Evolutionary conservation across 1,284 basidiomycete species (phyloP), one percentile per base, ranked within the genome.

Genomic region (Cystobasidium pallidum): DNA sequence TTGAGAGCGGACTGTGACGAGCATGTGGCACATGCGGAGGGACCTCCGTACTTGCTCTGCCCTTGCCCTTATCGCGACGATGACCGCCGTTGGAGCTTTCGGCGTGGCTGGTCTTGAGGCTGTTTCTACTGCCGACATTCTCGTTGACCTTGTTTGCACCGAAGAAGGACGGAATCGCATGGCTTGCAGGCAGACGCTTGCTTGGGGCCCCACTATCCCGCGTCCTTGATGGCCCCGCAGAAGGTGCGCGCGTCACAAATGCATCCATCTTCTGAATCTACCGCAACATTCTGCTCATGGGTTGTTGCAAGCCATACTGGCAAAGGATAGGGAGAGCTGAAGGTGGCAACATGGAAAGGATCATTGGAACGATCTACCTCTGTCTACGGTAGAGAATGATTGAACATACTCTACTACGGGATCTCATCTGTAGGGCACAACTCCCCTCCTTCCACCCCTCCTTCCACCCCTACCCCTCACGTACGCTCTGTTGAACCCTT

Each of bases 111-210:
- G 41, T 61, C 39, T 51, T 57, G 7, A 39, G 36, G 36, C 36
- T 39, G 36, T n/a, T n/a, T n/a, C 36, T 39, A 13, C 36, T 39
- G 59, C 43, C 19, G 43, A 3, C n/a, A 8, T 45, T 45, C 43
- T 32, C 30, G 28, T 62, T 10, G 13, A 43, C 45, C 34, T 65
- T 65, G 47, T 65, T 64, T 17, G 61, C 59, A 7, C 17, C 26
- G 39, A 71, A 71, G 68, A 71, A 71, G 30, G 68, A 71, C 34
- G 68, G 68, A 3, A 71, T 64, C 15, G 68, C 49, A 34, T 30
- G n/a, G 24, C 47, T 54, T n/a, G 68, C 32, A 28, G 68, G 59
- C 19, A 71, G 61, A 26, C 68, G 59, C 43, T 62, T 70, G 52
- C 39, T 68, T 32, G 21, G n/a, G n/a, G n/a, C 17, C 19, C 19